Conservation (phyloP, 805 yeast genomes). For the Millerozyma miso region DNA sequence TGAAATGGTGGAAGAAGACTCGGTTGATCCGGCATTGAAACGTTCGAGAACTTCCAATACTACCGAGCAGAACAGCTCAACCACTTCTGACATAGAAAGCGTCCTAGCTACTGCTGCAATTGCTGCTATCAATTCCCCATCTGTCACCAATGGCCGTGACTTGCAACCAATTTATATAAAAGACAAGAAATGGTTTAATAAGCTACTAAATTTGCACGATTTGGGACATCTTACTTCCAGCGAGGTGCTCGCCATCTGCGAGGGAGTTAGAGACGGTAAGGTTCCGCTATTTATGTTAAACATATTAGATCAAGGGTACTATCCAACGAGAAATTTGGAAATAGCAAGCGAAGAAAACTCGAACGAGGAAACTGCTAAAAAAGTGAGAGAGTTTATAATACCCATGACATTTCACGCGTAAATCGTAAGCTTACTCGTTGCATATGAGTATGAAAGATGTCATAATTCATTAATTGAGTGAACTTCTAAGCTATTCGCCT, state of each 20-base stretch:
- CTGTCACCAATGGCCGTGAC: constrained; percentile 20
- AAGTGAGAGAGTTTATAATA: constrained; percentile 30
- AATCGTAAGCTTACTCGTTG: too few relatives aligned
- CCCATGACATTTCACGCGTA: constrained; percentile 27
- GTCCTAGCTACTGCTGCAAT: constrained; percentile 28
- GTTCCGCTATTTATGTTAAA: constrained; percentile 34
- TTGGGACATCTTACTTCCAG: constrained; percentile 20
- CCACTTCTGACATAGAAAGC: constrained; percentile 19
- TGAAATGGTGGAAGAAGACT: constrained; percentile 14
- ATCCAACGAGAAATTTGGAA: constrained; percentile 16
- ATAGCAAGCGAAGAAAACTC: constrained; percentile 14
- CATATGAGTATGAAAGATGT: too few relatives aligned
- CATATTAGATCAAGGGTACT: constrained; percentile 28
- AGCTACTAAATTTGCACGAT: constrained; percentile 25
- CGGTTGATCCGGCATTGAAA: constrained; percentile 28
- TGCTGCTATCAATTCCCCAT: constrained; percentile 28
- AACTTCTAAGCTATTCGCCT: too few relatives aligned
- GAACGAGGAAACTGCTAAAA: constrained; percentile 28
- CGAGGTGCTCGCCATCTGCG: constrained; percentile 31
- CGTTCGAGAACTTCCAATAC: constrained; percentile 12
- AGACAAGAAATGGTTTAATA: constrained; percentile 36
- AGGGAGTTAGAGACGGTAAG: constrained; percentile 35
- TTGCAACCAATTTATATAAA: constrained; percentile 26
- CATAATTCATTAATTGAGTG: too few relatives aligned
- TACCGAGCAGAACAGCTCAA: constrained; percentile 4